Evolutionary conservation across 2,329 filamentous ascomycete genomes (phyloP).

Genomic region (Colletotrichum orchidophilum): DNA sequence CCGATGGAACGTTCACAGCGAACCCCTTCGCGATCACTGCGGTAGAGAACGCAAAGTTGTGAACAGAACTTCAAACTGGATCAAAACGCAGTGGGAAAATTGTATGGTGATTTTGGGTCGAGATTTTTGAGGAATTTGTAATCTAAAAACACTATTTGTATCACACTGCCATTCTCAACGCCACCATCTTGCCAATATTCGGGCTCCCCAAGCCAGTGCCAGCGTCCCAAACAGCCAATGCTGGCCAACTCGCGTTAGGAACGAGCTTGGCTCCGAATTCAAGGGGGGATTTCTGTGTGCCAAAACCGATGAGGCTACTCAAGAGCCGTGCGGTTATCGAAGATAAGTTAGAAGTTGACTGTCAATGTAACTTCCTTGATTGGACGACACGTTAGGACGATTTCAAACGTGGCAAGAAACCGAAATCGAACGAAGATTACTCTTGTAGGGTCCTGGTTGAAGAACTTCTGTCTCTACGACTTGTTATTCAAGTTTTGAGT

Average conservation of each 20-base stretch:
- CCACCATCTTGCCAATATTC: slow-evolving; percentile 47
- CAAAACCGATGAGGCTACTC: neutral
- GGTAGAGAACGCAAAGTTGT: neutral
- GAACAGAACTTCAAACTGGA: neutral
- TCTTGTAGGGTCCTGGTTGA: neutral
- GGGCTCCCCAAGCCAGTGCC: slow-evolving; percentile 56
- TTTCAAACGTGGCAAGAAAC: neutral
- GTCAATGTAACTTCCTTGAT: neutral
- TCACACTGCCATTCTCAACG: slow-evolving; percentile 19
- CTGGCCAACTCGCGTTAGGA: slow-evolving; percentile 41
- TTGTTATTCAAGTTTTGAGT: neutral
- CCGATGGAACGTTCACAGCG: slow-evolving; percentile 47
- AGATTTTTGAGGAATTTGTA: neutral
- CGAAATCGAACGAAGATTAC: neutral
- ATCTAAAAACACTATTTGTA: neutral
- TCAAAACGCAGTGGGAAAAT: neutral
- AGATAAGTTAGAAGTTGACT: neutral
- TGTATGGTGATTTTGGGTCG: neutral
- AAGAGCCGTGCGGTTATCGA: neutral
- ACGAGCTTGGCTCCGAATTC: slow-evolving; percentile 40
- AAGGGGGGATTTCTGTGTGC: slow-evolving; percentile 18
- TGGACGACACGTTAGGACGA: neutral
- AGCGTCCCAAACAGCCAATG: slow-evolving; percentile 47
- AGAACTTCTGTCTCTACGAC: neutral
- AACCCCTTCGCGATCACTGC: slow-evolving; percentile 42